Percentiles rank a stretch among this genome's conserved stretches.
phyloP scores from a whole-genome alignment of 169 alveolate species.

The Theileria orientalis region DNA sequence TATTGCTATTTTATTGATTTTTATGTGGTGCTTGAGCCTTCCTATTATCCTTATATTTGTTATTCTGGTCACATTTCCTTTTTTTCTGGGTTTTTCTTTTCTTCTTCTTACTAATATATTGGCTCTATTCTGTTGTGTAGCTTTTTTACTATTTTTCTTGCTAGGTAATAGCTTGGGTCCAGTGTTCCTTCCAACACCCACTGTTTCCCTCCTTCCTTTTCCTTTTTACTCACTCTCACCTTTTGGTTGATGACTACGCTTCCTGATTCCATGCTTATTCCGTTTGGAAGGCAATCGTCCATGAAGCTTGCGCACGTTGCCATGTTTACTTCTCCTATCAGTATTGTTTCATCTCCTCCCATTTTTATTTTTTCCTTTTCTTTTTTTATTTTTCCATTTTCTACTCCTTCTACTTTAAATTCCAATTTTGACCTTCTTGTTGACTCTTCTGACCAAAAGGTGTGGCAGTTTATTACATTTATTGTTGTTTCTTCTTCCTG shows the following conservation, averaged over 20 bases:
- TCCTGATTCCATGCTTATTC: slow-evolving; percentile 18
- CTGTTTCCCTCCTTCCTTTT: slow-evolving; percentile 8
- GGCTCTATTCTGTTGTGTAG: slow-evolving; percentile 59
- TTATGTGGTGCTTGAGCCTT: too few species aligned
- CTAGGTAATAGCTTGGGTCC: slow-evolving; percentile 59
- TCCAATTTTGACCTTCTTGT: slow-evolving; percentile 3
- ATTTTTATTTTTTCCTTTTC: slow-evolving; percentile 1
- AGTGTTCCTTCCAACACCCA: slow-evolving; percentile 62
- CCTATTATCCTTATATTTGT: too few species aligned
- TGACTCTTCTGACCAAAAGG: slow-evolving; percentile 49
- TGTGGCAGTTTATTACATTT: not conserved
- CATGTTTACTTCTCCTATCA: slow-evolving; percentile 33
- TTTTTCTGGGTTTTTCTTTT: too few species aligned
- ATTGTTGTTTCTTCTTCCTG: not conserved
- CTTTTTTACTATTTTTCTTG: slow-evolving; percentile 49
- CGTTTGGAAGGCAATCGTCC: slow-evolving; percentile 43
- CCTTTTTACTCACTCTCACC: not conserved
- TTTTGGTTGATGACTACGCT: slow-evolving; percentile 15
- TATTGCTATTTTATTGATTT: too few species aligned
- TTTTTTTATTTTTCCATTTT: not conserved
- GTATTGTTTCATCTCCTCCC: slow-evolving; percentile 18
- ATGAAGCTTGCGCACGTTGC: slow-evolving; percentile 17
- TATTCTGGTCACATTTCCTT: too few species aligned
- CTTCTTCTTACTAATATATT: slow-evolving; percentile 18
- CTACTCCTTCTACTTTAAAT: not conserved